Conservation (phyloP, 495 filamentous ascomycete genomes). For the Podospora comata region DNA sequence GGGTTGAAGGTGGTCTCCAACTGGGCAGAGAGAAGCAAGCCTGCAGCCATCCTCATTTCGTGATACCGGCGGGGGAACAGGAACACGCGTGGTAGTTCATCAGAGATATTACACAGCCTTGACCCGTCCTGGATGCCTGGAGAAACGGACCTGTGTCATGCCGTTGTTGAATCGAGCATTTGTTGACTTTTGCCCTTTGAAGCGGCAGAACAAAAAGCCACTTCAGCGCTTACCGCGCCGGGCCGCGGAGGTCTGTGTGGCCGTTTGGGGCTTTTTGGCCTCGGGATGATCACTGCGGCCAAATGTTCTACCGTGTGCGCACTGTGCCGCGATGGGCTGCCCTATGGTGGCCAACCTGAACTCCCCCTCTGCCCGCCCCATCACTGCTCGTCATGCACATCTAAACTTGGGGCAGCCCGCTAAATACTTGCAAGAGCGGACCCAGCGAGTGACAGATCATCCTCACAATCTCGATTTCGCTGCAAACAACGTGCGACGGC, state of each 20-base stretch:
- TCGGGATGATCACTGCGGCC: neutral
- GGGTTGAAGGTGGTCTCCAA: neutral
- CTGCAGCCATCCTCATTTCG: neutral
- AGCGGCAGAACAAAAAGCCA: no score
- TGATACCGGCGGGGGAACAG: neutral
- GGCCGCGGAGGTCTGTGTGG: neutral
- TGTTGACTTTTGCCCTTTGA: neutral
- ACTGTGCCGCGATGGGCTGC: neutral
- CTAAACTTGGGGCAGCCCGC: slow-evolving; percentile 6
- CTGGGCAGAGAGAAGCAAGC: neutral
- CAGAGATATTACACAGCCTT: neutral
- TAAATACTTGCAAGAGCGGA: slow-evolving; percentile 3
- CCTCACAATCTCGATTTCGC: neutral
- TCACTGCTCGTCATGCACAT: slow-evolving; percentile 10
- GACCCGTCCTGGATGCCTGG: neutral
- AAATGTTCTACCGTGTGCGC: neutral
- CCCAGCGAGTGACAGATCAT: slow-evolving; percentile 1
- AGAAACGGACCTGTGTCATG: neutral
- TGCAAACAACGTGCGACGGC: neutral
- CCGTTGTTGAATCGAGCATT: neutral
- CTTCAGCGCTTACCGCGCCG: neutral
- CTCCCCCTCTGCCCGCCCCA: neutral
- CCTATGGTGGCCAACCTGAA: neutral
- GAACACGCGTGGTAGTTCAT: neutral
- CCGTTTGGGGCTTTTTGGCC: neutral